Evolutionary conservation across 441 rosid genomes (phyloP), one percentile per base, ranked within the genome.

Genomic region (Rhodomyrtus psidioides): DNA sequence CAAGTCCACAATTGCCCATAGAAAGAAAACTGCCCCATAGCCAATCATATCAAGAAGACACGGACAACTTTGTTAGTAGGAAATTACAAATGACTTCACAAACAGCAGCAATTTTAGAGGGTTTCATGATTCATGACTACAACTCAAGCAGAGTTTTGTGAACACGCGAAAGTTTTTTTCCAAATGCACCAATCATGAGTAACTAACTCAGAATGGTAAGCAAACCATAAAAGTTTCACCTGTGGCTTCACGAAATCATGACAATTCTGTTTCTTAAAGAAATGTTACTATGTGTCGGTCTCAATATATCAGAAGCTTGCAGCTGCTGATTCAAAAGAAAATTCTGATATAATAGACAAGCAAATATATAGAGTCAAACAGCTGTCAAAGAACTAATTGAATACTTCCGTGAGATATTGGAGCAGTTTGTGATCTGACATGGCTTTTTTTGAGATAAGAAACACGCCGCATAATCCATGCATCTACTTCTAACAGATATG

Each of bases 1-100:
- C 88, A 87, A 86, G 88, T 87, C 90, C 90, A 90, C 58, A 82
- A 82, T 82, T 54, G 84, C 84, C 84, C 84, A 53, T 53, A 82
- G 56, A 89, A 83, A 89, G 83, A 83, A 89, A 83, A 87, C 83
- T 84, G 88, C 85, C 83, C 87, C 54, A 54, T 27, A 54, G 58
- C 84, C 79, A 39, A 82, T 54, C 86, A 84, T n/a, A 87, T 83
- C 89, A 87, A 84, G 85, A 81, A 54, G 88, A 70, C 55, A 82
- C 49, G 46, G 56, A 53, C 46, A 82, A 54, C 42, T 84, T 53
- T 21, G 82, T 84, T 60, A 84, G 86, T 27, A 82, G 8, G 27
- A 30, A 39, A 82, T 56, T 39, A 30, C 58, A 70, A 24, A 70
- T 70, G 49, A 39, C 79, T 39, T 34, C 49, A 39, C 49, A 70